phyloP scores from a whole-genome alignment of 2,329 filamentous ascomycete genomes.

The Fusarium sp. region DNA sequence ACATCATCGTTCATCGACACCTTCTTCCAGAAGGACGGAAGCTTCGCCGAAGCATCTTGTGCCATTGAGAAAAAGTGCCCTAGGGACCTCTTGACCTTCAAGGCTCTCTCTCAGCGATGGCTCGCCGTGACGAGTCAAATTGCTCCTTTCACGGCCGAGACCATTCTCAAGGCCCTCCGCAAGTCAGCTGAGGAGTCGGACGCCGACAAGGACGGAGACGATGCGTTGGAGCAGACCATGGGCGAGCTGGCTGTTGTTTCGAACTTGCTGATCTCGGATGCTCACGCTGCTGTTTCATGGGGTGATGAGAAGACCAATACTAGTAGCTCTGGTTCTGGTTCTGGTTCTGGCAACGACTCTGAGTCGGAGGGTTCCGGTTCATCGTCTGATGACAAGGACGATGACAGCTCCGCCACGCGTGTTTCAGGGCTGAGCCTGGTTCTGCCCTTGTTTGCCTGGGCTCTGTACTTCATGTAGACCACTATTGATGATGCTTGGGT shows the following conservation, averaged over 20 bases:
- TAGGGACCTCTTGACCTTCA: conserved; percentile 78
- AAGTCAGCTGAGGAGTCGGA: conserved; percentile 57
- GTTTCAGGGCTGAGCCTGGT: background rate
- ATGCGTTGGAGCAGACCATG: conserved; percentile 61
- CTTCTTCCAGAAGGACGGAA: conserved; percentile 64
- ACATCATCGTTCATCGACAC: conserved; percentile 58
- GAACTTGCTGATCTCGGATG: conserved; percentile 58
- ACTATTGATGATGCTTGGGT: background rate
- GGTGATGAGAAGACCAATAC: background rate
- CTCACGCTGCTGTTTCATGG: conserved; percentile 7
- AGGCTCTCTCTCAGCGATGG: conserved; percentile 76
- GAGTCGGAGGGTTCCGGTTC: background rate
- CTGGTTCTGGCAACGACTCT: background rate
- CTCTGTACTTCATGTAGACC: background rate
- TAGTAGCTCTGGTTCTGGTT: background rate
- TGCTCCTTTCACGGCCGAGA: conserved; percentile 67
- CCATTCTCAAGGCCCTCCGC: conserved; percentile 69
- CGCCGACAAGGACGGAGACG: conserved; percentile 66
- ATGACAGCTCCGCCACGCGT: background rate
- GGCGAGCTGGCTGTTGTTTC: conserved; percentile 66
- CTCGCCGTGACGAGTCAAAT: conserved; percentile 70
- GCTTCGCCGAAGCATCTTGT: conserved; percentile 76
- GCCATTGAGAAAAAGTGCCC: conserved; percentile 70
- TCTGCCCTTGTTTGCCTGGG: background rate
- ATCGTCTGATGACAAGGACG: background rate